A percentile compares a stretch with the other conserved stretches of the same genome.
phyloP scores from a whole-genome alignment of 164 flowering plant genomes.

The Warburgia ugandensis region DNA sequence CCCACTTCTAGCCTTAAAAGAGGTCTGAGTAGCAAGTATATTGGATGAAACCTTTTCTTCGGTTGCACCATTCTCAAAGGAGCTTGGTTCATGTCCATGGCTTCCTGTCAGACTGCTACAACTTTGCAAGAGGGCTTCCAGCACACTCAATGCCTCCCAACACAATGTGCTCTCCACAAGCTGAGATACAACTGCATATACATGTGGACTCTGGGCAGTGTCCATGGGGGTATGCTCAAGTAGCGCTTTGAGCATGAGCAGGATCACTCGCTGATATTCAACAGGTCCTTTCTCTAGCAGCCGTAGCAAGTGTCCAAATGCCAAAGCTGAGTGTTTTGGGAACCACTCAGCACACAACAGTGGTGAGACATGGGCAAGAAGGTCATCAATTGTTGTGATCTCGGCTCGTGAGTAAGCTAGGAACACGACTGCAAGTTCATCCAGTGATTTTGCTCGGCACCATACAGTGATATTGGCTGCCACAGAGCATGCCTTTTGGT shows the following conservation, averaged over 20 bases:
- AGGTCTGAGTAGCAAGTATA: constrained; percentile 59
- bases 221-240: constrained; percentile 97
- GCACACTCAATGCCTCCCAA: constrained; percentile 90
- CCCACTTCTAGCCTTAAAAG: constrained; percentile 93
- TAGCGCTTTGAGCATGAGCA: constrained; percentile 91
- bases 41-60: constrained; percentile 44
- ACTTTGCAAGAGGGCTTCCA: constrained; percentile 95
- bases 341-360: constrained; percentile 85
- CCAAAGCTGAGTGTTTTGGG: constrained; percentile 92
- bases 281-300: constrained; percentile 90
- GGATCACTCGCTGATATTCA: constrained; percentile 85
- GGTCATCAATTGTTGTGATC: constrained; percentile 53
- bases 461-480: constrained; percentile 72
- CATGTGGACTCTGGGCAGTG: constrained; percentile 93
- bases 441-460: constrained; percentile 81
- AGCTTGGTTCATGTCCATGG: constrained; percentile 45
- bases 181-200: constrained; percentile 94
- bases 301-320: constrained; percentile 85
- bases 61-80: constrained; percentile 60
- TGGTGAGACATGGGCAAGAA: constrained; percentile 84
- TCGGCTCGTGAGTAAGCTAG: constrained; percentile 72
- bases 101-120: constrained; percentile 70
- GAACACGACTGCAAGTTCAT: constrained; percentile 72
- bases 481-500: constrained; percentile 82
- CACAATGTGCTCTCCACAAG: constrained; percentile 94